phyloP scores from a whole-genome alignment of 306 rosid species.

The Quercus wislizeni region DNA sequence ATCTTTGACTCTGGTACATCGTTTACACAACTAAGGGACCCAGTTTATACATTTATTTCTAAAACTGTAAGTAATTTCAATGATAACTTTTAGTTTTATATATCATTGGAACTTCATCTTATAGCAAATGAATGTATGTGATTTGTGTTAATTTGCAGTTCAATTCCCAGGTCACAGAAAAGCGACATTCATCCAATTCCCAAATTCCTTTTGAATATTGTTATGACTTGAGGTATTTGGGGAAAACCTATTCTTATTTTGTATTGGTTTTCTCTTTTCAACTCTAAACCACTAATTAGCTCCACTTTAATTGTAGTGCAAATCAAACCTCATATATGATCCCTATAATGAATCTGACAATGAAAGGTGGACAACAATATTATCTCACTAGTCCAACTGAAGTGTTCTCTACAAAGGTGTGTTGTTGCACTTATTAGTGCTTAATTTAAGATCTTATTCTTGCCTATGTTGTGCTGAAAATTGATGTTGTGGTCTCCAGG shows the following conservation, averaged over 20 bases:
- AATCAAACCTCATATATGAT: slow-evolving; percentile 5
- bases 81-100: neutral
- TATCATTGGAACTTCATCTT: slow-evolving; percentile 11
- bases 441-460: neutral
- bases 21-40: slow-evolving; percentile 67
- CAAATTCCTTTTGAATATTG: slow-evolving; percentile 74
- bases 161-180: slow-evolving; percentile 30
- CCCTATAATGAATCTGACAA: slow-evolving; percentile 56
- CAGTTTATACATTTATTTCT: slow-evolving; percentile 62
- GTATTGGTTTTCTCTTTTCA: neutral
- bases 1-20: slow-evolving; percentile 88
- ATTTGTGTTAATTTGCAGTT: slow-evolving; percentile 49
- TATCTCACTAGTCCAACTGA: slow-evolving; percentile 31
- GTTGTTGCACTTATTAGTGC: neutral
- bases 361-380: slow-evolving; percentile 70
- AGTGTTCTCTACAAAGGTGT: slow-evolving; percentile 12
- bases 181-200: slow-evolving; percentile 15
- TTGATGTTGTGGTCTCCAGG: slow-evolving; percentile 43
- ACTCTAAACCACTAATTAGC: slow-evolving; percentile 17
- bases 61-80: slow-evolving; percentile 44
- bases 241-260: neutral
- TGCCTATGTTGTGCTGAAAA: neutral
- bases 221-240: slow-evolving; percentile 48
- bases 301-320: slow-evolving; percentile 40
- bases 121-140: neutral